Evolutionary conservation across 495 filamentous ascomycete genomes (phyloP).

Genomic region (Xylaria curta): DNA sequence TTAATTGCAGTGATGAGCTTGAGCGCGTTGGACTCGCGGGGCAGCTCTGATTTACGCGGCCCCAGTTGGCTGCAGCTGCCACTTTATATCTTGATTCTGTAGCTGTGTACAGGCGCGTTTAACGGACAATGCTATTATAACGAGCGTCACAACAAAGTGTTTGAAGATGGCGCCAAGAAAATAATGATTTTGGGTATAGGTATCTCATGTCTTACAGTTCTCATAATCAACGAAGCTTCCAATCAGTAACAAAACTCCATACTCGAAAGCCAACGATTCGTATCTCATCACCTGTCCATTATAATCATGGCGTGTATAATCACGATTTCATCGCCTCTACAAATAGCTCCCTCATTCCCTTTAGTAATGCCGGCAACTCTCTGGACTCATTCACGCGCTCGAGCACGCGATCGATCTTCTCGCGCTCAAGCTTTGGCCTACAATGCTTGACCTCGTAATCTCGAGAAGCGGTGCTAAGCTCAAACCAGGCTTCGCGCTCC

Average conservation of each 20-base stretch:
- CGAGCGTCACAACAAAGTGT: too few relatives aligned
- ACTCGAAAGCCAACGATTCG: constrained; percentile 10
- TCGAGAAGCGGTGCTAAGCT: constrained; percentile 76
- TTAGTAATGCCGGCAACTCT: constrained; percentile 80
- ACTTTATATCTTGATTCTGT: not conserved
- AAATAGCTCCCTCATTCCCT: constrained; percentile 92
- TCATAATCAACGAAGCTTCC: constrained; percentile 17
- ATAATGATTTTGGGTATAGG: constrained; percentile 24
- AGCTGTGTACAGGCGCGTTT: not conserved
- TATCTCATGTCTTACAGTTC: constrained; percentile 22
- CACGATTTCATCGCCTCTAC: constrained; percentile 61
- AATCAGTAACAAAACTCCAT: constrained; percentile 16
- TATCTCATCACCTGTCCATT: not conserved
- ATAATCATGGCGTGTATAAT: not conserved
- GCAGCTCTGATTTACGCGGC: not conserved
- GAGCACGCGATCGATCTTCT: constrained; percentile 72
- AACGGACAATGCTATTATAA: not conserved
- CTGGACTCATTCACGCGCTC: constrained; percentile 83
- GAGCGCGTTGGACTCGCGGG: constrained; percentile 8
- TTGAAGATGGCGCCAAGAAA: not conserved
- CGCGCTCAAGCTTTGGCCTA: constrained; percentile 77
- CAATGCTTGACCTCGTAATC: constrained; percentile 85
- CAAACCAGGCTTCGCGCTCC: constrained; percentile 92
- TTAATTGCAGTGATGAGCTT: not conserved
- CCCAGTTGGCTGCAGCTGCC: constrained; percentile 23